A percentile compares a stretch with the other conserved stretches of the same genome.
Conservation (phyloP, 2,329 filamentous ascomycete species). For the Aphanocladium album region DNA sequence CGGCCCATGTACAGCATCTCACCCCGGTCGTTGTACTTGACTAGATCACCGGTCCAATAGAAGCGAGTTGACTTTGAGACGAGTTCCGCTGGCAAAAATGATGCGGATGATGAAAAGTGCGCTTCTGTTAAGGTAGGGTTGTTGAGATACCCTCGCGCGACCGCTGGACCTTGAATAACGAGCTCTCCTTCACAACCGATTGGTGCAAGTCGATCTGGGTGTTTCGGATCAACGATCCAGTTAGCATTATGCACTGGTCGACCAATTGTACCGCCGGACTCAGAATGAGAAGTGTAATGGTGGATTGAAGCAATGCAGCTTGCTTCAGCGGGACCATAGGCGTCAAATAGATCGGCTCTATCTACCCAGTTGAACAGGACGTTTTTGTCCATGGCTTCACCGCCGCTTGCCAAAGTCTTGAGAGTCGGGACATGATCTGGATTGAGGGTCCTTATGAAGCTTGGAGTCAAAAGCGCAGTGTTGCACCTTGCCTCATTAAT, state of each 20-base stretch:
- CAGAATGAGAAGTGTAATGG: not conserved
- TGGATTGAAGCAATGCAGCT: slow-evolving; percentile 20
- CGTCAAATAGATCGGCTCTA: slow-evolving; percentile 17
- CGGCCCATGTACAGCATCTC: slow-evolving; percentile 37
- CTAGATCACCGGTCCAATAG: slow-evolving; percentile 12
- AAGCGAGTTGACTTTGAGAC: not conserved
- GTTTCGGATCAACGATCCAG: slow-evolving; percentile 16
- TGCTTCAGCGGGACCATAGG: slow-evolving; percentile 29
- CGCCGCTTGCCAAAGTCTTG: slow-evolving; percentile 15
- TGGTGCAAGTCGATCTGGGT: slow-evolving; percentile 15
- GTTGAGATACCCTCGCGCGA: slow-evolving; percentile 15
- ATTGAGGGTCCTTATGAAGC: slow-evolving; percentile 15
- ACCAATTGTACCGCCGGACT: not conserved
- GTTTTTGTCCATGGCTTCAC: slow-evolving; percentile 27
- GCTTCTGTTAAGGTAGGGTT: not conserved
- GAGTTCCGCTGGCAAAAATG: not conserved
- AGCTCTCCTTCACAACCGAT: slow-evolving; percentile 16
- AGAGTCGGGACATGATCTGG: slow-evolving; percentile 15
- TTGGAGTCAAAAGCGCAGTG: slow-evolving; percentile 16
- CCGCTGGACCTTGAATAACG: slow-evolving; percentile 14
- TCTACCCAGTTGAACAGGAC: slow-evolving; percentile 15
- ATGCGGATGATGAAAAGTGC: not conserved
- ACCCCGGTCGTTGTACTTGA: slow-evolving; percentile 25
- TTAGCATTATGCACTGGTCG: slow-evolving; percentile 5
- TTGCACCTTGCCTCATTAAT: slow-evolving; percentile 8